phyloP scores from a whole-genome alignment of 805 yeast genomes.

The Debaryomyces maramus region DNA sequence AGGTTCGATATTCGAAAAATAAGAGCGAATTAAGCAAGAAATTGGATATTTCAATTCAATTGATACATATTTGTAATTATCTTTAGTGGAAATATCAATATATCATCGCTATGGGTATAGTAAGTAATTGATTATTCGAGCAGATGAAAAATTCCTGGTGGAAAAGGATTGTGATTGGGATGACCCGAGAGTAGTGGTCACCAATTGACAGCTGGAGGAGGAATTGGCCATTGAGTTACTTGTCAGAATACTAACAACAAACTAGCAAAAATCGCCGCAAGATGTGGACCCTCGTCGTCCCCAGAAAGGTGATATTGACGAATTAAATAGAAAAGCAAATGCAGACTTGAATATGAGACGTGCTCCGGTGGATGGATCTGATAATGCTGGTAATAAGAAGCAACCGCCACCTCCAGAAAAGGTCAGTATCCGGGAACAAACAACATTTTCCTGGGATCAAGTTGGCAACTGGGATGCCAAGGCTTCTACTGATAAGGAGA shows the following conservation, averaged over 20 bases:
- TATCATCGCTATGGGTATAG: slow-evolving; percentile 2
- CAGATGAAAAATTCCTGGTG: too few species aligned
- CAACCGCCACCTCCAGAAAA: slow-evolving; percentile 9
- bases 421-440: slow-evolving; percentile 23
- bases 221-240: too few species aligned
- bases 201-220: too few species aligned
- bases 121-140: slow-evolving; percentile 2
- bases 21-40: neutral
- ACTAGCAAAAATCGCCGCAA: slow-evolving; percentile 5
- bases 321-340: slow-evolving; percentile 15
- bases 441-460: slow-evolving; percentile 42
- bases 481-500: slow-evolving; percentile 21
- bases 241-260: neutral
- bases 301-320: slow-evolving; percentile 15
- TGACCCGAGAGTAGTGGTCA: too few species aligned
- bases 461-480: slow-evolving; percentile 39
- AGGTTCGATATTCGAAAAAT: neutral
- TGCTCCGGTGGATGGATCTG: slow-evolving; percentile 18
- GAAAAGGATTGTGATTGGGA: too few species aligned
- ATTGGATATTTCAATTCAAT: neutral
- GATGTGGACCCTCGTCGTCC: slow-evolving; percentile 3
- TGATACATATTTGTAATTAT: neutral
- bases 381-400: slow-evolving; percentile 2
- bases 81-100: slow-evolving; percentile 1
- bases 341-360: slow-evolving; percentile 9